Percentiles rank a stretch among this genome's conserved stretches.
Evolutionary conservation across 352 stramenopile genomes (phyloP).

Genomic region (Aphanomyces astaci): DNA sequence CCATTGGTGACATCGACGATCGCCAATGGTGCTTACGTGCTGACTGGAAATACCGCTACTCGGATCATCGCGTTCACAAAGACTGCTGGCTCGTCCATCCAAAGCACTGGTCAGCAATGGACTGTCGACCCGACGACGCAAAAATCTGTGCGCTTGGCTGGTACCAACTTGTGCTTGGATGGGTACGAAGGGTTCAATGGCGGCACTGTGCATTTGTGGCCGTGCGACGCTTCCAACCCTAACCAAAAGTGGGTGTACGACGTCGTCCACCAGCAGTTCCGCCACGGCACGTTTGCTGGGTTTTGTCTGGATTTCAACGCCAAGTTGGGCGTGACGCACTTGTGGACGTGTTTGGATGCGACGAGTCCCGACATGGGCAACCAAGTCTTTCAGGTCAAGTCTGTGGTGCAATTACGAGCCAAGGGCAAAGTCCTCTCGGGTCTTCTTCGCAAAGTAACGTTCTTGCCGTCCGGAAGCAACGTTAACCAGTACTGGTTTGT

Average conservation of each 20-base stretch:
- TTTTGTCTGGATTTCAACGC: slow-evolving; percentile 43
- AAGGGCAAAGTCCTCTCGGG: neutral
- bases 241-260: too few relatives aligned
- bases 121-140: slow-evolving; percentile 31
- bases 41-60: too few relatives aligned
- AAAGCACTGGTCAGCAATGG: slow-evolving; percentile 44
- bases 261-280: too few relatives aligned
- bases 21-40: too few relatives aligned
- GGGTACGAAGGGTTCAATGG: too few relatives aligned
- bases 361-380: neutral
- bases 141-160: too few relatives aligned
- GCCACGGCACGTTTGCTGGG: slow-evolving; percentile 34
- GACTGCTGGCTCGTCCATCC: too few relatives aligned
- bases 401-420: neutral
- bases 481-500: neutral
- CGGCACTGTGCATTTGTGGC: too few relatives aligned
- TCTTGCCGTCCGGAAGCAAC: neutral
- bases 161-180: too few relatives aligned
- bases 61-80: too few relatives aligned
- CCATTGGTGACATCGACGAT: too few relatives aligned
- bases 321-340: neutral
- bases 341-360: neutral
- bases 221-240: too few relatives aligned
- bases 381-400: neutral
- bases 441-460: neutral